These are phyloP conservation scores for Calonectria henricotiae DNA, from an alignment of 2,329 filamentous ascomycete species.

Conservation along the genomic window DNA sequence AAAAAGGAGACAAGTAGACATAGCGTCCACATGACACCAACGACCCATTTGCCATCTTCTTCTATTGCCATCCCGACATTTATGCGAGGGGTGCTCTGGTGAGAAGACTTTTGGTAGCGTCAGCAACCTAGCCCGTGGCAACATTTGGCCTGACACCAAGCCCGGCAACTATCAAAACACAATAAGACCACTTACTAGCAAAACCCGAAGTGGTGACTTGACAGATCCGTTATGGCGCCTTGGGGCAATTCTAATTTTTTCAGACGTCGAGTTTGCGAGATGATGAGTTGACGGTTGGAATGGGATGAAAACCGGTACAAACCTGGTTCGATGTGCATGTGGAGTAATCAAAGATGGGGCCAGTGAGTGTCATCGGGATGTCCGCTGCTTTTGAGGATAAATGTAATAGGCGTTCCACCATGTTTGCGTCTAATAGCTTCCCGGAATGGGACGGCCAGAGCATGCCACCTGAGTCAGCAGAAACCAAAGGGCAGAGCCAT, in stretches of 20 bases:
- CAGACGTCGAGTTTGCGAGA: not conserved
- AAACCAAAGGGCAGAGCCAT: not conserved
- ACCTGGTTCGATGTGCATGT: not conserved
- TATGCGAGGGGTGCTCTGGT: too few relatives aligned
- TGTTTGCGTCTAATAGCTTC: not conserved
- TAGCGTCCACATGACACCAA: constrained; percentile 40
- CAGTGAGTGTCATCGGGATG: not conserved
- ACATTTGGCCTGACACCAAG: not conserved
- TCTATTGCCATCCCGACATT: constrained; percentile 8
- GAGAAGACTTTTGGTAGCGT: not conserved
- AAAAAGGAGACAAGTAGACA: constrained; percentile 48
- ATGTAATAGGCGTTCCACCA: not conserved
- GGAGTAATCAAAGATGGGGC: not conserved
- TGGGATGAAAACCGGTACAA: not conserved
- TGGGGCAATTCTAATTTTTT: not conserved
- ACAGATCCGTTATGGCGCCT: not conserved
- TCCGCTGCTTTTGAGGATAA: constrained; percentile 11
- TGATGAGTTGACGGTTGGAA: not conserved
- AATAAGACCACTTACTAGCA: not conserved
- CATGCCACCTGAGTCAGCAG: constrained; percentile 1
- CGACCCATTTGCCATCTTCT: constrained; percentile 18
- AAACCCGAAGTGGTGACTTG: too few relatives aligned
- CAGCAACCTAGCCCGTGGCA: not conserved
- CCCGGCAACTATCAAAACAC: not conserved
- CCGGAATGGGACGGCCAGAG: not conserved